phyloP scores from a whole-genome alignment of 2,329 filamentous ascomycete species.

The Cordyceps cateniannulata region DNA sequence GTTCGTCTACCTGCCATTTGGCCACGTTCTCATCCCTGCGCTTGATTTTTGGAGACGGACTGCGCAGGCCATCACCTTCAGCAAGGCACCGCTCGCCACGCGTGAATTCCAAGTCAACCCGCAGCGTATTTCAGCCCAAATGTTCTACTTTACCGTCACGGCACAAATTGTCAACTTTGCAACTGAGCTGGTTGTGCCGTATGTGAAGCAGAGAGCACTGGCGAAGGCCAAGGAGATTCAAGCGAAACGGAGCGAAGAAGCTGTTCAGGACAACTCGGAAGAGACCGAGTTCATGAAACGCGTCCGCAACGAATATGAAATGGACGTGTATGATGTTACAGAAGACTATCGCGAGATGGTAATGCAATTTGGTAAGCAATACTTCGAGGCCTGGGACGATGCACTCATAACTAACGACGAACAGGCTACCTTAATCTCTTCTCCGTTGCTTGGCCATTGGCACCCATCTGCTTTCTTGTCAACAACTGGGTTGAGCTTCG shows the following conservation, averaged over 20 bases:
- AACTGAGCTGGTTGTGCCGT: constrained; percentile 79
- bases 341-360: constrained; percentile 91
- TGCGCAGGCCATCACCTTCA: constrained; percentile 67
- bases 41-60: constrained; percentile 74
- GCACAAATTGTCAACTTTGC: constrained; percentile 84
- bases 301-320: constrained; percentile 74
- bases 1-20: constrained; percentile 93
- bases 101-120: constrained; percentile 75
- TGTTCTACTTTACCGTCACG: constrained; percentile 94
- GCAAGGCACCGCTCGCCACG: constrained; percentile 63
- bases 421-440: constrained; percentile 83
- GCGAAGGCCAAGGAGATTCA: constrained; percentile 74
- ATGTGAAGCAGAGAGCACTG: constrained; percentile 71
- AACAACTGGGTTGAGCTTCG: constrained; percentile 97
- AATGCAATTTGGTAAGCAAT: constrained; percentile 59
- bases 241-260: constrained; percentile 40
- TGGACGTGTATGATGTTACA: constrained; percentile 83
- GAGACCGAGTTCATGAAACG: constrained; percentile 75
- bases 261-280: constrained; percentile 61
- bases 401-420: constrained; percentile 11
- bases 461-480: constrained; percentile 77
- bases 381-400: not conserved
- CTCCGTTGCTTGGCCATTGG: constrained; percentile 91
- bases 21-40: constrained; percentile 73
- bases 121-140: constrained; percentile 75